Evolutionary conservation across 805 yeast species (phyloP).

Genomic region (Starmerella gropengiesseri): DNA sequence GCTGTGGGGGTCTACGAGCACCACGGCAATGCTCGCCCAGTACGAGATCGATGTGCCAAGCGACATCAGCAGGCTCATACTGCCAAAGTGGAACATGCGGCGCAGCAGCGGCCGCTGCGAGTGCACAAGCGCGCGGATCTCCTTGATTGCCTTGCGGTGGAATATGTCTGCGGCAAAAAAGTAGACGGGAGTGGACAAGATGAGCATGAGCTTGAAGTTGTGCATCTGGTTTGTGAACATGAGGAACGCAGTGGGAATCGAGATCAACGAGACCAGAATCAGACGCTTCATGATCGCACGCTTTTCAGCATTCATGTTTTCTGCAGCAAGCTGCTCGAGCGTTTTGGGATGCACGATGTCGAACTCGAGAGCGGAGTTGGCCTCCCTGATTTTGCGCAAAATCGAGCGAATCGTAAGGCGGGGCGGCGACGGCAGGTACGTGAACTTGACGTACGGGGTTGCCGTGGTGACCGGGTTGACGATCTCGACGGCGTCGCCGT

Average conservation of each 20-base stretch:
- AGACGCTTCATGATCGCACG: slow-evolving; percentile 40
- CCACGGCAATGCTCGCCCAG: slow-evolving; percentile 50
- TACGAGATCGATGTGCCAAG: slow-evolving; percentile 66
- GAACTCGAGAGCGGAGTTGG: slow-evolving; percentile 41
- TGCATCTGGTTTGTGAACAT: slow-evolving; percentile 49
- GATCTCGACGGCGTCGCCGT: slow-evolving; percentile 48
- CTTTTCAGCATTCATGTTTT: slow-evolving; percentile 23
- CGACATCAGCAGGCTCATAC: slow-evolving; percentile 64
- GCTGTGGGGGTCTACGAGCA: slow-evolving; percentile 36
- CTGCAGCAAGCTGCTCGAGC: slow-evolving; percentile 54
- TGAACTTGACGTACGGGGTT: slow-evolving; percentile 50
- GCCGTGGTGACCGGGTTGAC: slow-evolving; percentile 45
- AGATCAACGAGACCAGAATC: slow-evolving; percentile 36
- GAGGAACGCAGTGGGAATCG: slow-evolving; percentile 49
- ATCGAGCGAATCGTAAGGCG: slow-evolving; percentile 45
- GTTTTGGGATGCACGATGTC: slow-evolving; percentile 44
- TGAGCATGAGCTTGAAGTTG: slow-evolving; percentile 41
- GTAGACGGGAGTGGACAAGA: slow-evolving; percentile 61
- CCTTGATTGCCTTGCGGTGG: slow-evolving; percentile 55
- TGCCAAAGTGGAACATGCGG: slow-evolving; percentile 58
- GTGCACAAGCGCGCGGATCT: slow-evolving; percentile 37
- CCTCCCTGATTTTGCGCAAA: slow-evolving; percentile 38
- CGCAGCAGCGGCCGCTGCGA: slow-evolving; percentile 33
- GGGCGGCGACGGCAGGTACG: slow-evolving; percentile 51
- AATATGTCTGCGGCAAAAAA: slow-evolving; percentile 65